Percentiles rank a stretch among this genome's conserved stretches.
These are phyloP conservation scores for Lyophyllum decastes DNA, from an alignment of 768 basidiomycete species.

Conservation along the genomic window DNA sequence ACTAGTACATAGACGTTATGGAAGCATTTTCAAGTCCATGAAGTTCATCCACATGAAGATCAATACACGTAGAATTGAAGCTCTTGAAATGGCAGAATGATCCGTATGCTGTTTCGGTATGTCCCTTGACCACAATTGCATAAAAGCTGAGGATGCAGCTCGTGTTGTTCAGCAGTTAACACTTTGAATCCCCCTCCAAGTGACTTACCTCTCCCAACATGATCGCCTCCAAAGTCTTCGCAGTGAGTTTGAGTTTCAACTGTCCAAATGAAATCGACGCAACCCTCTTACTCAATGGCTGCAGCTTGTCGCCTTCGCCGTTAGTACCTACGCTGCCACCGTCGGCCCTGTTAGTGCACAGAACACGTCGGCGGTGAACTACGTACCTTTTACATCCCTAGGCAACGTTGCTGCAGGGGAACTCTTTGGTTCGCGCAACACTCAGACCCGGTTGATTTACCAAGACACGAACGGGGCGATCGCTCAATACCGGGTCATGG, in stretches of 20 bases:
- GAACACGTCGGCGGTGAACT: neutral
- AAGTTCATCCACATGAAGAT: too few species aligned
- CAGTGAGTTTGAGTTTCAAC: neutral
- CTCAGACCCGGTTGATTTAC: neutral
- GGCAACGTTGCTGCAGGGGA: neutral
- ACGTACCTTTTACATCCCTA: neutral
- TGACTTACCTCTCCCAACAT: neutral
- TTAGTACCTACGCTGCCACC: neutral
- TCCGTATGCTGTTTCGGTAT: neutral
- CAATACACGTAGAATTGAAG: neutral
- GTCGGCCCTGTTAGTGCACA: too few species aligned
- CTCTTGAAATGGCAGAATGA: neutral
- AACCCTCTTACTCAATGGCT: neutral
- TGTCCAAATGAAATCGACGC: neutral
- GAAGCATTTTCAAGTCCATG: too few species aligned
- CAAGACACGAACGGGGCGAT: neutral
- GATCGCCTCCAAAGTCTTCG: neutral
- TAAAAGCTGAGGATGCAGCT: neutral
- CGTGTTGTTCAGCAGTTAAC: neutral
- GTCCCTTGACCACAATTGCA: neutral
- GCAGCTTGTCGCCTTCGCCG: neutral
- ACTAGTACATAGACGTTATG: too few species aligned
- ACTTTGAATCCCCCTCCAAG: neutral
- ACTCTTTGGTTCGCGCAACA: neutral
- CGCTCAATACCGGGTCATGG: neutral